Evolutionary conservation across 345 rosid species (phyloP).

Genomic region (Eucalyptus pauciflora): DNA sequence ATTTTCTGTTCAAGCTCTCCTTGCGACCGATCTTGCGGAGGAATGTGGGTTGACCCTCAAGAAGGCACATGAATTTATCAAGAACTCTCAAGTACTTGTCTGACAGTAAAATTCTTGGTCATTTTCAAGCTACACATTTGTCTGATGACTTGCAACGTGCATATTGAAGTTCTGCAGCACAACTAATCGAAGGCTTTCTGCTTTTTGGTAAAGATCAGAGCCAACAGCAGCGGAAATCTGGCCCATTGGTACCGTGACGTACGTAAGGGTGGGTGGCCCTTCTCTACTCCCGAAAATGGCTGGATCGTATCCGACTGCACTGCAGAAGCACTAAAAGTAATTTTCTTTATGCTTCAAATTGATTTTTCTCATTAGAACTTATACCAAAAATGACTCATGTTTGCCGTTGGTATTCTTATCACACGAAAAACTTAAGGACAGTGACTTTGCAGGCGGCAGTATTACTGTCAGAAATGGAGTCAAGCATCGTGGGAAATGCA

Average conservation of each 20-base stretch:
- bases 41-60: conserved; percentile 33
- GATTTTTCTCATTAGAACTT: neutral
- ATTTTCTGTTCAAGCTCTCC: conserved; percentile 49
- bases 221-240: conserved; percentile 5
- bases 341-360: neutral
- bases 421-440: neutral
- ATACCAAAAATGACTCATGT: neutral
- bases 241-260: conserved; percentile 38
- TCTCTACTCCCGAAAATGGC: conserved; percentile 52
- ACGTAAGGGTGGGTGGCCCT: conserved; percentile 58
- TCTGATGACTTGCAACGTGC: too few species aligned
- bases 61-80: conserved; percentile 48
- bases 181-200: neutral
- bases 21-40: conserved; percentile 23
- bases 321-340: conserved; percentile 47
- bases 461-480: conserved; percentile 22
- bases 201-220: conserved; percentile 5
- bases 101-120: neutral
- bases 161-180: neutral
- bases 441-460: conserved; percentile 24
- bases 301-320: conserved; percentile 57
- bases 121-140: neutral
- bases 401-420: neutral
- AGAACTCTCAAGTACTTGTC: conserved; percentile 26
- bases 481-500: conserved; percentile 25